Conservation (phyloP, 805 yeast genomes). For the Tanozyma kutaoensis region DNA sequence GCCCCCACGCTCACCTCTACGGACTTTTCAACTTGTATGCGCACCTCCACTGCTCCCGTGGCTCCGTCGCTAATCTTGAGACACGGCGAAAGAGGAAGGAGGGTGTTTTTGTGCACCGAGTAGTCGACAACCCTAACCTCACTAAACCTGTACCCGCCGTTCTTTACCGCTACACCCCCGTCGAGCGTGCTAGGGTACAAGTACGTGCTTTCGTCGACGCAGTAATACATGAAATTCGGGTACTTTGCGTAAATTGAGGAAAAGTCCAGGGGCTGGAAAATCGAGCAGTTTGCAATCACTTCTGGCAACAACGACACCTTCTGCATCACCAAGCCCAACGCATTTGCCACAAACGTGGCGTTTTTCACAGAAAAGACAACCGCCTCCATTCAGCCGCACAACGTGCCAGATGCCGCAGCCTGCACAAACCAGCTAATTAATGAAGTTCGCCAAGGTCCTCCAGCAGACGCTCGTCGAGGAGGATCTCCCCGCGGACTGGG, state of each 20-base stretch:
- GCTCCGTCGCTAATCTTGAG: neutral
- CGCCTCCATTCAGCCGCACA: too few relatives aligned
- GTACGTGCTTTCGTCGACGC: conserved; percentile 4
- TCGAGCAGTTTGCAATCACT: too few relatives aligned
- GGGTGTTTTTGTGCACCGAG: neutral
- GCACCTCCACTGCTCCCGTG: neutral
- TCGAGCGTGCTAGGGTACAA: conserved; percentile 3
- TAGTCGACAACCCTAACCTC: neutral
- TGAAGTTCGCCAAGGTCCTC: conserved; percentile 69
- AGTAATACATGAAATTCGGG: conserved; percentile 5
- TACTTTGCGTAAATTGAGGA: too few relatives aligned
- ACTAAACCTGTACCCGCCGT: neutral
- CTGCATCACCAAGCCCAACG: too few relatives aligned
- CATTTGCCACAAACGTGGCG: too few relatives aligned
- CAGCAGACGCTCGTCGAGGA: conserved; percentile 51
- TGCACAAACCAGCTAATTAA: too few relatives aligned
- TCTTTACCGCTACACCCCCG: conserved; percentile 1
- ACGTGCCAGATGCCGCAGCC: too few relatives aligned
- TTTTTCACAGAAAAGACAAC: too few relatives aligned
- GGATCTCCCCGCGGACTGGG: conserved; percentile 56
- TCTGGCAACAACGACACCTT: too few relatives aligned
- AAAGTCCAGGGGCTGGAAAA: too few relatives aligned
- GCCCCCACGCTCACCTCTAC: neutral
- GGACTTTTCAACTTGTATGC: neutral
- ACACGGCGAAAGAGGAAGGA: neutral